Evolutionary conservation across 805 yeast species (phyloP).

Genomic region (Grigorovia humatica): DNA sequence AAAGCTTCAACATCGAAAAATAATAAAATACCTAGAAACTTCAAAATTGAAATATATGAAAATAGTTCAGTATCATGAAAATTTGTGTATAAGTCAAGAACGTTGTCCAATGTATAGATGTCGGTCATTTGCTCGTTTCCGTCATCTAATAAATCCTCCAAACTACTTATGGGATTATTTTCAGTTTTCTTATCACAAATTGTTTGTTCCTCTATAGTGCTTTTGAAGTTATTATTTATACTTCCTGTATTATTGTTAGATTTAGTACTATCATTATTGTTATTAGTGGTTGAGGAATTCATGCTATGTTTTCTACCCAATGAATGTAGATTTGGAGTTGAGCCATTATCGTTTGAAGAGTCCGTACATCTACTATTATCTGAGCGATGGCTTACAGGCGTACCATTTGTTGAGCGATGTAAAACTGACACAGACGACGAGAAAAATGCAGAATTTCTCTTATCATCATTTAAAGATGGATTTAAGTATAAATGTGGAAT

Average conservation of each 20-base stretch:
- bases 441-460: not conserved
- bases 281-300: not conserved
- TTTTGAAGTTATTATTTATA: not conserved
- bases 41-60: conserved; percentile 11
- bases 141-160: not conserved
- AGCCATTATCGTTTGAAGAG: not conserved
- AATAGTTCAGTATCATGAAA: conserved; percentile 10
- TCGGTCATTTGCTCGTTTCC: not conserved
- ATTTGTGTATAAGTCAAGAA: conserved; percentile 8
- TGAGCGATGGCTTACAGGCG: not conserved
- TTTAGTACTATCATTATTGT: not conserved
- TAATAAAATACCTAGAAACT: conserved; percentile 12
- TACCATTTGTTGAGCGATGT: not conserved
- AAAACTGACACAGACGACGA: not conserved
- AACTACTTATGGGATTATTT: not conserved
- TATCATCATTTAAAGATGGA: not conserved
- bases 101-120: conserved; percentile 5
- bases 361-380: not conserved
- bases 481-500: not conserved
- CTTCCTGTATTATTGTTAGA: not conserved
- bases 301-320: not conserved
- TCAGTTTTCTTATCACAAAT: not conserved
- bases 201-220: not conserved
- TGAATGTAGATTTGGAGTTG: not conserved
- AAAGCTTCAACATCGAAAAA: conserved; percentile 13